Evolutionary conservation across 2,329 filamentous ascomycete species (phyloP).

Genomic region (Lasiodiplodia citricola): DNA sequence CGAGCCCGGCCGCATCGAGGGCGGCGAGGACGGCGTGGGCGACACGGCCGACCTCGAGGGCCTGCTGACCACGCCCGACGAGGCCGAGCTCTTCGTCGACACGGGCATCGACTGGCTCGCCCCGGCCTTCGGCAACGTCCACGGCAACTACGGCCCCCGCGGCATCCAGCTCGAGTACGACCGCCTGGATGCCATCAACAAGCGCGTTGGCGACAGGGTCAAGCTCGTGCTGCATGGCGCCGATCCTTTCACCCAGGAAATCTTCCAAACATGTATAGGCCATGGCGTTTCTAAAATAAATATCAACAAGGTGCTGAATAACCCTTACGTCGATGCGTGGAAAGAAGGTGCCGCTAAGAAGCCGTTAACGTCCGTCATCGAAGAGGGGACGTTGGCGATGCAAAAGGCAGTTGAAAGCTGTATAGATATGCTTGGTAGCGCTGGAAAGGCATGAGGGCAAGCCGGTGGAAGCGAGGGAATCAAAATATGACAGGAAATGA

Average conservation of each 20-base stretch:
- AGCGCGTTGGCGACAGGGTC: conserved; percentile 55
- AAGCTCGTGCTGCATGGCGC: conserved; percentile 64
- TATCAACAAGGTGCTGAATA: conserved; percentile 64
- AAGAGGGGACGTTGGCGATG: conserved; percentile 61
- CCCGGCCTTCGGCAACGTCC: conserved; percentile 77
- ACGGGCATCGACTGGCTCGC: conserved; percentile 77
- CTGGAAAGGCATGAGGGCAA: conserved; percentile 38
- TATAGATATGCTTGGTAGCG: conserved; percentile 57
- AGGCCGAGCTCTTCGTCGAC: conserved; percentile 72
- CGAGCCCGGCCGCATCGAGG: conserved; percentile 73
- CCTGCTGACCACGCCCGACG: conserved; percentile 69
- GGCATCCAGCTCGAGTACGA: conserved; percentile 63
- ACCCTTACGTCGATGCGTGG: conserved; percentile 56
- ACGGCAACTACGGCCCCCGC: conserved; percentile 43
- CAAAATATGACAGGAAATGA: background rate
- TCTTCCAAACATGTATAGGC: conserved; percentile 60
- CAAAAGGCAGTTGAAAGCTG: conserved; percentile 61
- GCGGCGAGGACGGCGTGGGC: conserved; percentile 75
- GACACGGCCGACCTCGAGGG: conserved; percentile 69
- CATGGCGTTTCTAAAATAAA: conserved; percentile 63
- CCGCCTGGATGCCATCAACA: conserved; percentile 55
- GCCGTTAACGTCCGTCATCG: conserved; percentile 60
- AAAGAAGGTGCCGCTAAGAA: conserved; percentile 53
- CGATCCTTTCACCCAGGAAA: conserved; percentile 61
- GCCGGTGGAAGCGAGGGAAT: too few species aligned